Evolutionary conservation across 176 grass and related monocot genomes (phyloP), one percentile per base, ranked within the genome.

Genomic region (Avena eriantha): DNA sequence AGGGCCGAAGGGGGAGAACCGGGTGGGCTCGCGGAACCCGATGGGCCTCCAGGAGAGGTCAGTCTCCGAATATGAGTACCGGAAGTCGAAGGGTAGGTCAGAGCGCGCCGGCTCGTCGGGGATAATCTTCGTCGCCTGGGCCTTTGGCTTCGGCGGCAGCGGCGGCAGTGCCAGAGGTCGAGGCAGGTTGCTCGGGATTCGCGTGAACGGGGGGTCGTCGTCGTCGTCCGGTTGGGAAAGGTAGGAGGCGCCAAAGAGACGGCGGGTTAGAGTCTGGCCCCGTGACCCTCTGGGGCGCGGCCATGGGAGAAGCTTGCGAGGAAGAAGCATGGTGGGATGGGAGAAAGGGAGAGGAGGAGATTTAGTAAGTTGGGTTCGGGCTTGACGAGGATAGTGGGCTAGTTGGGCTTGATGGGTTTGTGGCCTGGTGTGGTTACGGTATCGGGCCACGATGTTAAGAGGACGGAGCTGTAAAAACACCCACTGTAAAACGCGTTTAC

Each of bases 1-100:
- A 21, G 91, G 93, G 7, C 93, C 93, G 58, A 95, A 95, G 57
- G 93, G 93, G 22, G 91, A 95, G 84, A 93, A 95, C n/a, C 88
- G 85, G 35, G 84, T 86, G 16, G 93, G 93, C 84, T 95, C 93
- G 1, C 93, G 93, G 78, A 95, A 92, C 19, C 93, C 91, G 86
- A 95, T 91, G 49, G 91, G 93, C 72, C 50, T 88, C 83, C 89
- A 92, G 6, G 51, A 12, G 1, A 86, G 86, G 81, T 86, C 86
- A n/a, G 88, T 74, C 85, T 93, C 91, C 48, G 90, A 91, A 81
- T 95, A 95, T 3, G 88, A 90, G 78, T 93, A 87, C 80, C 73
- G 81, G 84, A 95, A 95, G 34, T 93, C 91, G 29, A 95, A 93
- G 8, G 90, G 84, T 0, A 95, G 93, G 73, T 95, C 80, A 24